Conservation (phyloP, 331 rosid genomes). For the Arachis monticola region DNA sequence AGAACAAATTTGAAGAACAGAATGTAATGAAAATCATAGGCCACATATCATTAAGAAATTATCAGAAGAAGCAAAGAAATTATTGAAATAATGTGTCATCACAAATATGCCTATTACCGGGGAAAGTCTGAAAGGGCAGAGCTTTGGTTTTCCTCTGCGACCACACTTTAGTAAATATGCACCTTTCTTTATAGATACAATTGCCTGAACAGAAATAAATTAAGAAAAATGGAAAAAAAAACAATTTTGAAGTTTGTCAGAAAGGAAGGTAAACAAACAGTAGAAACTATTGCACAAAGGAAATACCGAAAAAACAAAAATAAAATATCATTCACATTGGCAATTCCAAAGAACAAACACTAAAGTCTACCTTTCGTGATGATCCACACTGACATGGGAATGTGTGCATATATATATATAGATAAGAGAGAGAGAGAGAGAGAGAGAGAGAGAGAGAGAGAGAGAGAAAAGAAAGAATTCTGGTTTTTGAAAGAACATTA, state of each 20-base stretch:
- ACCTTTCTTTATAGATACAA: conserved; percentile 86
- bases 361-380: conserved; percentile 11
- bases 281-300: conserved; percentile 22
- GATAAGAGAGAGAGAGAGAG: too few species aligned
- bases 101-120: conserved; percentile 48
- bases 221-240: background rate
- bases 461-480: conserved; percentile 13
- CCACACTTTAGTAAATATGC: conserved; percentile 79
- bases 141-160: conserved; percentile 80
- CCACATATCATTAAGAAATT: background rate
- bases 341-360: conserved; percentile 23
- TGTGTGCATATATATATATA: background rate
- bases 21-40: too few species aligned
- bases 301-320: conserved; percentile 23
- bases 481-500: conserved; percentile 6
- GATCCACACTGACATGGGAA: conserved; percentile 5
- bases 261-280: conserved; percentile 26
- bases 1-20: background rate
- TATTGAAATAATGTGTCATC: conserved; percentile 5
- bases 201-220: conserved; percentile 59
- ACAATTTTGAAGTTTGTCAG: background rate
- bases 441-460: background rate
- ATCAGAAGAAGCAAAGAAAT: background rate
- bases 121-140: conserved; percentile 81
- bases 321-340: conserved; percentile 3